Percentiles rank a stretch among this genome's conserved stretches.
Conservation (phyloP, 441 rosid species). For the Aquilaria agallochum region DNA sequence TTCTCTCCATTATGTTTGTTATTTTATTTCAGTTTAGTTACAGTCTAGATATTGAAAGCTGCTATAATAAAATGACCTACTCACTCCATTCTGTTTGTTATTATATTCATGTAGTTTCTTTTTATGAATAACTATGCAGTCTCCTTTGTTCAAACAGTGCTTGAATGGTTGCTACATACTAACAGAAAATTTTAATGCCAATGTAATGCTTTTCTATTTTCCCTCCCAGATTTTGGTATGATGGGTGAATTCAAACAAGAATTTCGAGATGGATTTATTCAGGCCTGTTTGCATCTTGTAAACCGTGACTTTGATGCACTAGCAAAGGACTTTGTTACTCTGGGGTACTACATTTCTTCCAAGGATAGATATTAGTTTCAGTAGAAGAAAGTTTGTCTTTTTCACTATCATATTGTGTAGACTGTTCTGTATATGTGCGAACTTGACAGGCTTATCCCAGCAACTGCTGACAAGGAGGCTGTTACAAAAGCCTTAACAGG, state of each 20-base stretch:
- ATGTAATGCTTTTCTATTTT: slow-evolving; percentile 30
- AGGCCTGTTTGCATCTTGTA: slow-evolving; percentile 98
- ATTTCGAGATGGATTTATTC: slow-evolving; percentile 83
- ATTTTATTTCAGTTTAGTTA: no score
- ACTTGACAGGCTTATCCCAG: slow-evolving; percentile 80
- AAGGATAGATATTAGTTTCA: no score
- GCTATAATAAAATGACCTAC: no score
- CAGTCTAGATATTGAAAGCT: no score
- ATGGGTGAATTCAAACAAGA: slow-evolving; percentile 97
- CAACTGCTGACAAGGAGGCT: slow-evolving; percentile 76
- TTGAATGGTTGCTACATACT: slow-evolving; percentile 5
- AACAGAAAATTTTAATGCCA: slow-evolving; percentile 13
- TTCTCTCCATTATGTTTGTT: no score
- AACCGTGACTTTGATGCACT: slow-evolving; percentile 91
- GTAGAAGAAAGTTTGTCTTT: not conserved
- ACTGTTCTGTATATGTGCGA: slow-evolving; percentile 6
- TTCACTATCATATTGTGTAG: not conserved
- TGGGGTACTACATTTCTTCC: slow-evolving; percentile 54
- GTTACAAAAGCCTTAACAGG: slow-evolving; percentile 92
- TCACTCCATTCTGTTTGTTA: no score
- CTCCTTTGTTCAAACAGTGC: no score
- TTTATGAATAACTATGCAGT: not conserved
- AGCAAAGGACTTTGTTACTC: slow-evolving; percentile 88
- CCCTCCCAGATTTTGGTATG: slow-evolving; percentile 91
- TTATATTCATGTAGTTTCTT: not conserved